Evolutionary conservation across 495 filamentous ascomycete species (phyloP).

Genomic region (Aspergillus cristatus): DNA sequence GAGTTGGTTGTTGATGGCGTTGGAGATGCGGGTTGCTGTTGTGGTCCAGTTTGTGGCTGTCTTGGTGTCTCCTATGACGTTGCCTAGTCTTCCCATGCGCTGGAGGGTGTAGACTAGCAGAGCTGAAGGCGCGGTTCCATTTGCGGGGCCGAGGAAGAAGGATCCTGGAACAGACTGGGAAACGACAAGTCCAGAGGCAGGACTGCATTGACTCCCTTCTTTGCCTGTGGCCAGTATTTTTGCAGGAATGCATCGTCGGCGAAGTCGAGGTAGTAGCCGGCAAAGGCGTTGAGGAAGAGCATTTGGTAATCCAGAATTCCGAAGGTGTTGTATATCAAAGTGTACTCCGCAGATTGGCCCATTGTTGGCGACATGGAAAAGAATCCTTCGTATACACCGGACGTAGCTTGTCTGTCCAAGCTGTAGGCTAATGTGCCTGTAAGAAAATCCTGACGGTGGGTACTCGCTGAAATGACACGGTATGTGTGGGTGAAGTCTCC

Average conservation of each 20-base stretch:
- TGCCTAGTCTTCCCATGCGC: neutral
- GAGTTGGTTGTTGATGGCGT: constrained; percentile 2
- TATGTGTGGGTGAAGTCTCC: constrained; percentile 15
- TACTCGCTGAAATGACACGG: constrained; percentile 11
- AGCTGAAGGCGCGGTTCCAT: constrained; percentile 3
- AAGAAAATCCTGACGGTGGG: constrained; percentile 6
- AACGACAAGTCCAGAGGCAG: constrained; percentile 11
- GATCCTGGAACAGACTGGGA: constrained; percentile 2
- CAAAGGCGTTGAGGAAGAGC: constrained; percentile 6
- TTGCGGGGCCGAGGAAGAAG: constrained; percentile 3
- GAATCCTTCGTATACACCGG: constrained; percentile 1
- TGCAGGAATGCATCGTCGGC: constrained; percentile 2
- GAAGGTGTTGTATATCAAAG: constrained; percentile 3
- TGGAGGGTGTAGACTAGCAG: constrained; percentile 2
- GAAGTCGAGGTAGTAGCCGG: constrained; percentile 5
- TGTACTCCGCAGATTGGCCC: constrained; percentile 8
- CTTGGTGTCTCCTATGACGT: neutral
- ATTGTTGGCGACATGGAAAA: constrained; percentile 7
- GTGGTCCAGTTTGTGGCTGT: neutral
- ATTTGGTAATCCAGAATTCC: constrained; percentile 10
- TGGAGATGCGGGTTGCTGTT: neutral
- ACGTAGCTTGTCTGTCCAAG: constrained; percentile 1
- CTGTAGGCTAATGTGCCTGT: constrained; percentile 3
- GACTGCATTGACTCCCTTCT: constrained; percentile 4
- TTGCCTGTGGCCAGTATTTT: constrained; percentile 4